Conservation (phyloP, 2,329 filamentous ascomycete species). For the Trichophyton schoenleinii region DNA sequence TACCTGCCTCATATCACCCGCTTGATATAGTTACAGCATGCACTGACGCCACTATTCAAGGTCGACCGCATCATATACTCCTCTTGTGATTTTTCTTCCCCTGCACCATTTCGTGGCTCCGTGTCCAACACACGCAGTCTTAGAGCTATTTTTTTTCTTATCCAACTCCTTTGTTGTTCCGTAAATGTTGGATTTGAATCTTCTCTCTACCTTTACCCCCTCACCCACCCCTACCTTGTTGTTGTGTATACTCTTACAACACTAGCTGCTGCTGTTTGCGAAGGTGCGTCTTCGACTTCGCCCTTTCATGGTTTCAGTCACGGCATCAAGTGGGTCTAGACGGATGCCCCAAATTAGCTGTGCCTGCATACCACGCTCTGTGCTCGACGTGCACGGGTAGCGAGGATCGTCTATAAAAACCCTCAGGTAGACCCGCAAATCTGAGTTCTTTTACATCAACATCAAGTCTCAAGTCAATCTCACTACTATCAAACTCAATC, state of each 20-base stretch:
- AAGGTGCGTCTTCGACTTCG: slow-evolving; percentile 1
- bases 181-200: not conserved
- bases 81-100: not conserved
- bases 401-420: slow-evolving; percentile 4
- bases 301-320: slow-evolving; percentile 4
- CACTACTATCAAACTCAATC: slow-evolving; percentile 5
- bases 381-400: not conserved
- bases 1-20: not conserved
- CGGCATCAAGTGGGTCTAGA: not conserved
- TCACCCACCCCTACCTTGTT: not conserved
- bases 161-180: slow-evolving; percentile 1
- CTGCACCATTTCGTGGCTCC: not conserved
- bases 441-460: slow-evolving; percentile 2
- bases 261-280: not conserved
- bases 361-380: slow-evolving; percentile 1
- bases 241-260: not conserved
- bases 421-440: slow-evolving; percentile 4
- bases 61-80: not conserved
- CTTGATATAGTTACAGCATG: slow-evolving; percentile 2
- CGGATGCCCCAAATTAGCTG: not conserved
- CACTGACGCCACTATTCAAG: not conserved
- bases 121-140: not conserved
- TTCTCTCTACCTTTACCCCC: not conserved
- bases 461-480: not conserved
- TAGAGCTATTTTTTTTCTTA: not conserved